Evolutionary conservation across 2,329 filamentous ascomycete species (phyloP), one percentile per base, ranked within the genome.

Genomic region (Aspergillus pseudotamarii): DNA sequence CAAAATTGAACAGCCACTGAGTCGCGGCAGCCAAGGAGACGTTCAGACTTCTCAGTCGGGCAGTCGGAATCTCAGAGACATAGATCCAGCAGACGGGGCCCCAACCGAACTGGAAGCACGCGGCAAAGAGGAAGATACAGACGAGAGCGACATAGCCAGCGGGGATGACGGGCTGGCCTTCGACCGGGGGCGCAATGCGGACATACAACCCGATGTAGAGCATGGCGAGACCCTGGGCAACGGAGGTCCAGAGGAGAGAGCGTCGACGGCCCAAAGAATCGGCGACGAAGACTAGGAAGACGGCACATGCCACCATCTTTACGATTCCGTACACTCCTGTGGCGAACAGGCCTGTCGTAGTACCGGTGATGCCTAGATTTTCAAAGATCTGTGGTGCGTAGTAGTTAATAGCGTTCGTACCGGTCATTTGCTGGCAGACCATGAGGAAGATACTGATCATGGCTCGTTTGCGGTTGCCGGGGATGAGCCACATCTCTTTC

Each of bases 1-100:
- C 85, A 64, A 92, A 90, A 73, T 92, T 92, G 76, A 92, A 91
- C 5, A 92, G 76, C 89, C 89, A 91, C 71, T 92, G 89, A 0
- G 87, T 90, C 1, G 86, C 87, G 0, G 89, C 89, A 0, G 85
- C 89, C 54, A 92, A 81, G 1, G 89, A 85, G 8, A 92, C 89
- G 70, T 91, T 91, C 67, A 89, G 78, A 21, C 86, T 86, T 60
- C 90, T 81, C 9, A 92, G 81, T 38, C 89, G 82, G 0, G 88
- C 87, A 8, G 88, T 88, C 0, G 89, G 89, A 62, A 92, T 91
- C 76, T 92, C 89, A 30, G 85, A 85, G 3, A 90, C 85, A 70
- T 91, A 88, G 71, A 91, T 90, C 89, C 89, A 92, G 78, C 88
- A 90, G 36, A 87, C 87, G 0, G 88, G 88, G 0, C 89, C 89